A percentile compares a stretch with the other conserved stretches of the same genome.
Conservation (phyloP, 1,139 yeast species). For the Blastobotrys raffinosifermentans region DNA sequence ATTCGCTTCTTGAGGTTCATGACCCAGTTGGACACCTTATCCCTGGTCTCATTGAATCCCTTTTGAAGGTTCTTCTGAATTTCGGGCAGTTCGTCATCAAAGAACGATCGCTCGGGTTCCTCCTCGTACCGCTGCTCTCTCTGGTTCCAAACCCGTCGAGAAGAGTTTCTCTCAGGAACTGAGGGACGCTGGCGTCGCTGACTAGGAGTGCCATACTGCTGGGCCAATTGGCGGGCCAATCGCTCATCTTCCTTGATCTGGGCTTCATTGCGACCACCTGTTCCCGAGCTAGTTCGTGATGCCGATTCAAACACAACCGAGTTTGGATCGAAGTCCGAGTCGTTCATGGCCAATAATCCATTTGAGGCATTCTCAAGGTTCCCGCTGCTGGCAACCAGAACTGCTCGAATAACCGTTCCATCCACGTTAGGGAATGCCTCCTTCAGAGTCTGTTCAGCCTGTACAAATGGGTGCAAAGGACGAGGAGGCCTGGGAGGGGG, state of each 20-base stretch:
- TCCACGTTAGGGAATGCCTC: conserved; percentile 83
- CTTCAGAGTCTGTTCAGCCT: conserved; percentile 47
- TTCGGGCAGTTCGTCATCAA: conserved; percentile 57
- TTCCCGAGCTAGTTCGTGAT: conserved; percentile 8
- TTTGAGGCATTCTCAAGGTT: conserved; percentile 79
- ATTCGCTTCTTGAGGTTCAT: conserved; percentile 62
- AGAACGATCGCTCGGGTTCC: conserved; percentile 37
- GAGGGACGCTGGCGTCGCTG: conserved; percentile 12
- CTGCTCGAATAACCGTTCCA: conserved; percentile 64
- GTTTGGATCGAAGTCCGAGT: conserved; percentile 65
- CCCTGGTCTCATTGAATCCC: conserved; percentile 79
- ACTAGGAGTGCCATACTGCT: conserved; percentile 62
- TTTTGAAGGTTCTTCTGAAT: conserved; percentile 64
- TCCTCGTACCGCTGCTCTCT: conserved; percentile 17
- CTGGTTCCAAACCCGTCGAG: conserved; percentile 8
- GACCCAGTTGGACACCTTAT: conserved; percentile 78
- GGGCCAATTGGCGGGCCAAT: conserved; percentile 75
- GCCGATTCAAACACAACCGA: conserved; percentile 35
- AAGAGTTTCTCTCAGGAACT: conserved; percentile 10
- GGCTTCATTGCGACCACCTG: conserved; percentile 22
- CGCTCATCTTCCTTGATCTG: conserved; percentile 74
- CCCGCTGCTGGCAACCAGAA: conserved; percentile 80
- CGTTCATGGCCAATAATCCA: conserved; percentile 74
- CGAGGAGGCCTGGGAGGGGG: conserved; percentile 74
- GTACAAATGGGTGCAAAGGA: conserved; percentile 53